Percentiles rank a stretch among this genome's conserved stretches.
Evolutionary conservation across 805 yeast species (phyloP).

Genomic region (Kazachstania africana): DNA sequence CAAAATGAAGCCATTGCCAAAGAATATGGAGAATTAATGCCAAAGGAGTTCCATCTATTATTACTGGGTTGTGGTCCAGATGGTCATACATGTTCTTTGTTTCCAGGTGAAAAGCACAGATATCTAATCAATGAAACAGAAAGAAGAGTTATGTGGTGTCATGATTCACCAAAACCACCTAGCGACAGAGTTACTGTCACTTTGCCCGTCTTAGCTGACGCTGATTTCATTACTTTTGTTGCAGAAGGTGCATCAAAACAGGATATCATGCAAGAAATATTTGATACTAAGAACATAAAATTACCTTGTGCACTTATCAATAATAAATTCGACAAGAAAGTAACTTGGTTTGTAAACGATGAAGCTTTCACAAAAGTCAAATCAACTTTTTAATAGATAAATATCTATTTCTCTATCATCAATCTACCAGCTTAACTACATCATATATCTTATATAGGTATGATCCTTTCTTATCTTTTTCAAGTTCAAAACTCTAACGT

Average conservation of each 20-base stretch:
- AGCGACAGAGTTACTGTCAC: constrained; percentile 85
- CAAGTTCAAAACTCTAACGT: too few species aligned
- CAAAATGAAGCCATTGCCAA: constrained; percentile 46
- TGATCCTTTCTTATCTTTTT: too few species aligned
- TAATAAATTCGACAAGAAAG: constrained; percentile 39
- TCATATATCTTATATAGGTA: too few species aligned
- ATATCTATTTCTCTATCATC: too few species aligned
- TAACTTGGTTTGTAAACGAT: constrained; percentile 74
- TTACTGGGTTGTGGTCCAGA: constrained; percentile 91
- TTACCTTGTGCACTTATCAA: constrained; percentile 74
- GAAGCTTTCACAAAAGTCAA: constrained; percentile 44
- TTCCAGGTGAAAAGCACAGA: constrained; percentile 58
- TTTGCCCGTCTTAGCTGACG: constrained; percentile 50
- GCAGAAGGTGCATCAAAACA: constrained; percentile 87
- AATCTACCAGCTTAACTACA: too few species aligned
- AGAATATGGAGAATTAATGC: constrained; percentile 50
- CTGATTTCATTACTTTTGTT: constrained; percentile 55
- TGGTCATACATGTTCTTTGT: constrained; percentile 88
- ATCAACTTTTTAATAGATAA: constrained; percentile 1
- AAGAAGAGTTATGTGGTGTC: constrained; percentile 48
- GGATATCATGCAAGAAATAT: constrained; percentile 56
- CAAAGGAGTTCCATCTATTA: constrained; percentile 47
- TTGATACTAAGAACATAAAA: constrained; percentile 35
- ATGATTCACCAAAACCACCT: constrained; percentile 89
- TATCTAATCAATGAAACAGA: constrained; percentile 41